Evolutionary conservation across 495 filamentous ascomycete genomes (phyloP), one percentile per base, ranked within the genome.

Genomic region (Penicillium roqueforti): DNA sequence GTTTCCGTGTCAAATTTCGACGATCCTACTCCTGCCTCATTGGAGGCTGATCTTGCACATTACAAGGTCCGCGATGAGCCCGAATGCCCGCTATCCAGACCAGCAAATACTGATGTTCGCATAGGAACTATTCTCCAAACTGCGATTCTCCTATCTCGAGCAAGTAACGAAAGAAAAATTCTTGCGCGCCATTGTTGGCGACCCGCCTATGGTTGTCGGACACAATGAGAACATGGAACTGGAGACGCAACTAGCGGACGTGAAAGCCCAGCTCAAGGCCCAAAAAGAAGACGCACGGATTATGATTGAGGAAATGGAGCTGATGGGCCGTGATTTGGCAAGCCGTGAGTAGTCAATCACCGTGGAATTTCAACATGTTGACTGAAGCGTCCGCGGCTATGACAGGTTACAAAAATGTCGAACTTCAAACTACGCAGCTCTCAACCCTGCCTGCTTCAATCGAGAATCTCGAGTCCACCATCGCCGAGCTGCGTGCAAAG

Each of bases 141-240:
- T 98, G 25, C 89, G 91, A 65, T 97, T 97, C 76, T 95, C 89
- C 59, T 97, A 81, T 62, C 64, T 74, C 53, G 68, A 74, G 53
- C 74, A 95, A 85, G 95, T 96, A 67, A 95, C 87, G 67, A 96
- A 97, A 77, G 92, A 97, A 59, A 93, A 97, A 70, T 83, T 87
- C 61, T 81, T 96, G 51, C 93, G 95, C 74, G 89, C 90, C 56
- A 96, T 97, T 74, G 89, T 92, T 16, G 88, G 87, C 58, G 90
- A 97, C 51, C 89, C 91, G 32, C 92, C 91, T 1, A 76, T 89
- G 13, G 84, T 96, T 37, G 87, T 95, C 51, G 86, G 86, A 14
- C 80, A 86, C 39, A 79, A 85, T 59, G 91, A 96, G 56, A 97
- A 95, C 67, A 79, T 86, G 16, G 86, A 87, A 49, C 75, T 96